These are phyloP conservation scores for Aspergillus carlsbadensis DNA, from an alignment of 495 filamentous ascomycete species.

Conservation along the genomic window DNA sequence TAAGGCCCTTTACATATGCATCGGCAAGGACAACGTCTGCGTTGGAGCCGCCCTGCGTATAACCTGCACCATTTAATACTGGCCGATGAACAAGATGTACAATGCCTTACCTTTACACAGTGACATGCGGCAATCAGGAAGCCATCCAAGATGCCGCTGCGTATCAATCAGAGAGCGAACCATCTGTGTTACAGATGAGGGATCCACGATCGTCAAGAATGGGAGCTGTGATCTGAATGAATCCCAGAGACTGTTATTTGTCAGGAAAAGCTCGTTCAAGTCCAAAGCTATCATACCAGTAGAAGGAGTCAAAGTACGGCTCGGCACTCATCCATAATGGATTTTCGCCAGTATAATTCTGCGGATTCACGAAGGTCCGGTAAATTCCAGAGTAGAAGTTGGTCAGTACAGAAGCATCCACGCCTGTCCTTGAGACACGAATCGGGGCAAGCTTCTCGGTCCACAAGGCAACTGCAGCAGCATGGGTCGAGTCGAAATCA, in stretches of 20 bases:
- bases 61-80: slow-evolving; percentile 25
- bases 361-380: slow-evolving; percentile 65
- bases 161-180: slow-evolving; percentile 72
- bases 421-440: slow-evolving; percentile 44
- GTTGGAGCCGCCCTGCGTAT: slow-evolving; percentile 72
- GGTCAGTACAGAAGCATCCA: slow-evolving; percentile 57
- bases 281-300: slow-evolving; percentile 43
- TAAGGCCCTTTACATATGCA: slow-evolving; percentile 70
- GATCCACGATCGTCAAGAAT: slow-evolving; percentile 67
- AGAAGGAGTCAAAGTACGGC: slow-evolving; percentile 59
- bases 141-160: slow-evolving; percentile 65
- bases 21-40: slow-evolving; percentile 75
- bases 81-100: neutral
- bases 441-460: slow-evolving; percentile 55
- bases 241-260: slow-evolving; percentile 48
- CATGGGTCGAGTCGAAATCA: slow-evolving; percentile 40
- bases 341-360: slow-evolving; percentile 74
- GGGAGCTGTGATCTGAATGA: slow-evolving; percentile 64
- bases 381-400: slow-evolving; percentile 56
- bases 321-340: slow-evolving; percentile 66
- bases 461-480: slow-evolving; percentile 46
- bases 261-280: slow-evolving; percentile 11
- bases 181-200: slow-evolving; percentile 58
- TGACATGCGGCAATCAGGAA: slow-evolving; percentile 65
- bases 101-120: slow-evolving; percentile 61